phyloP scores from a whole-genome alignment of 2,329 filamentous ascomycete genomes.

The Gnomoniopsis smithogilvyi region DNA sequence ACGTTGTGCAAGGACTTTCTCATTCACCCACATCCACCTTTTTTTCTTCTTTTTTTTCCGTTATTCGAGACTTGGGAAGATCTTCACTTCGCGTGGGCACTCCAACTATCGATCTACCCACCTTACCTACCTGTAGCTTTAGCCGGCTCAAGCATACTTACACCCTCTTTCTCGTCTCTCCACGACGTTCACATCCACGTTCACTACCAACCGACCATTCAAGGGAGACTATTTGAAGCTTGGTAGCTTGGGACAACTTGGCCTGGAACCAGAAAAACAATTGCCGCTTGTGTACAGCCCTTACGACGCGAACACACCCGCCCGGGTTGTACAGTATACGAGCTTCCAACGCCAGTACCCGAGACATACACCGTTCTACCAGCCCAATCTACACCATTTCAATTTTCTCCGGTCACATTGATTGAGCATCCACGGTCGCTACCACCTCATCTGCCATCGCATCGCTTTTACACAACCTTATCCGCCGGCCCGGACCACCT shows the following conservation, averaged over 20 bases:
- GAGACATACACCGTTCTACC: slow-evolving; percentile 3
- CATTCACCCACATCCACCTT: neutral
- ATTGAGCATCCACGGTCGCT: slow-evolving; percentile 12
- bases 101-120: no score
- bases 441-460: slow-evolving; percentile 1
- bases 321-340: neutral
- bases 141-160: neutral
- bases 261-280: neutral
- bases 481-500: slow-evolving; percentile 17
- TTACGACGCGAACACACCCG: neutral
- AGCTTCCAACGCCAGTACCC: neutral
- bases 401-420: neutral
- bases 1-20: neutral
- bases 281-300: slow-evolving; percentile 5
- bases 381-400: neutral
- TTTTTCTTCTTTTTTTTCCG: neutral
- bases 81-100: no score
- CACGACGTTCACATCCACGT: slow-evolving; percentile 11
- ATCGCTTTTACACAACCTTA: slow-evolving; percentile 4
- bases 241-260: slow-evolving; percentile 1
- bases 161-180: neutral
- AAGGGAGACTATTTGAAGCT: neutral
- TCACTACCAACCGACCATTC: neutral
- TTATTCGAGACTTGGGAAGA: neutral
- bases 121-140: no score